A percentile compares a stretch with the other conserved stretches of the same genome.
Conservation (phyloP, 2,329 filamentous ascomycete species). For the Neonectria ditissima region DNA sequence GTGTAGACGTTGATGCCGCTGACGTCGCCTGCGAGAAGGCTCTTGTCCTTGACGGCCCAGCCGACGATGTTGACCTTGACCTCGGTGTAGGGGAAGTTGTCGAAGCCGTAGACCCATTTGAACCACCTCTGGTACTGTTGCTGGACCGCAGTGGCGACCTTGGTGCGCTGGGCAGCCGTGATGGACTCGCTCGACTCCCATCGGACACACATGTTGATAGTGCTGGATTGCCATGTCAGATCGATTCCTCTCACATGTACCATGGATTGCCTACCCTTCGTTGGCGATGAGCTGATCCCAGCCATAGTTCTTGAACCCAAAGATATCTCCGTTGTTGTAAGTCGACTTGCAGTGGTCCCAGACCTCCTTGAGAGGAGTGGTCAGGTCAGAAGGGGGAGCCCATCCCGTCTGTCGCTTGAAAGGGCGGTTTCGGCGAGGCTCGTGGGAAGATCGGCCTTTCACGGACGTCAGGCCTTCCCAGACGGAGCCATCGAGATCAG, state of each 20-base stretch:
- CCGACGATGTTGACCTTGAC: conserved; percentile 56
- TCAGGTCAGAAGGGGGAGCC: conserved; percentile 45
- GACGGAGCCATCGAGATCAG: conserved; percentile 46
- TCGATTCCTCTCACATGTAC: too few species aligned
- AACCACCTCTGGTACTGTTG: conserved; percentile 56
- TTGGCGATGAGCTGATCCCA: conserved; percentile 50
- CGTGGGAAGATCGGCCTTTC: conserved; percentile 28
- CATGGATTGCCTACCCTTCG: conserved; percentile 42
- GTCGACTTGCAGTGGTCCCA: conserved; percentile 48
- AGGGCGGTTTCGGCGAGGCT: conserved; percentile 39
- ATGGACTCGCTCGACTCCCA: conserved; percentile 56
- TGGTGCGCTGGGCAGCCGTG: conserved; percentile 52
- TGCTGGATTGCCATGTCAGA: conserved; percentile 15
- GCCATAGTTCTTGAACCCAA: conserved; percentile 49
- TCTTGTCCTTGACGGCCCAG: conserved; percentile 55
- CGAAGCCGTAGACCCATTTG: conserved; percentile 56
- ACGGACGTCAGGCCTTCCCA: conserved; percentile 41
- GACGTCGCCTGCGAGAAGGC: conserved; percentile 53
- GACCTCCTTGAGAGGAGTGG: conserved; percentile 44
- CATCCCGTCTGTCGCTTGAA: conserved; percentile 45
- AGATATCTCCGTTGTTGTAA: conserved; percentile 40
- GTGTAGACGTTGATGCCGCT: conserved; percentile 56
- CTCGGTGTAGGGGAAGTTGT: conserved; percentile 56
- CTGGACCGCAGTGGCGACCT: conserved; percentile 51
- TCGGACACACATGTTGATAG: conserved; percentile 52